Base-by-base conservation (phyloP, 805 yeast species). In the Candida rishiriensis region DNA sequence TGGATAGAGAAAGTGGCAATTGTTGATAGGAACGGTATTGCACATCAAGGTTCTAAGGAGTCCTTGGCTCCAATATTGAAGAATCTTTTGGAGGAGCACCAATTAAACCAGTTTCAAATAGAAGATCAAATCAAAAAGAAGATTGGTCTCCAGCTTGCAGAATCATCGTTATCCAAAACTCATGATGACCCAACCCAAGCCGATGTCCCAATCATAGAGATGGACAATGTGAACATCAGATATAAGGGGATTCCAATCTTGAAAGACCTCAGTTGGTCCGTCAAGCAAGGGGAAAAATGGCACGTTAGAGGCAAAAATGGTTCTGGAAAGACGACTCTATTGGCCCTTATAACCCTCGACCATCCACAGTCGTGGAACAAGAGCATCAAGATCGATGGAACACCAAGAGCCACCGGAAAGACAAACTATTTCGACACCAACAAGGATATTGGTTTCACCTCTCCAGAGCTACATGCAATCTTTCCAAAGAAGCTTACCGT, bases 291-390 rank as follows among this genome's bases (percentile, higher is more conserved):
- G 3, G 85, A 88, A 32, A 83, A 78, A 56, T 88, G 97, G 95
- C 95, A 93, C 59, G 72, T 91, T 29, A 69, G 84, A 44, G 99
- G 99, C 2, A 78, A 80, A 46, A 91, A 93, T 53, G 99, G 99
- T 1, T 76, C 95, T 0, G 99, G 99, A 0, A 91, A 91, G 61
- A 86, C 97, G 1, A 93, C 99, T 0, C 65, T 91, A 18, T 64
- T 93, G 13, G 79, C 97, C 2, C 62, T 93, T 38, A 71, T 91
- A 28, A 89, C 96, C 0, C 89, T 96, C 3, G 99, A 91, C 55
- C 99, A 91, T 60, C 99, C 99, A 1, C 97, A 91, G 64, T 83
- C 97, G 2, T 91, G 98, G 98, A 83, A 79, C 52, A 73, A 79
- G 5, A 78, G 75, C 17, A 73, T 93, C 17, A 64, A 68, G 8